These are phyloP conservation scores for Marasmius oreades DNA, from an alignment of 1,284 basidiomycete genomes.

Conservation along the genomic window DNA sequence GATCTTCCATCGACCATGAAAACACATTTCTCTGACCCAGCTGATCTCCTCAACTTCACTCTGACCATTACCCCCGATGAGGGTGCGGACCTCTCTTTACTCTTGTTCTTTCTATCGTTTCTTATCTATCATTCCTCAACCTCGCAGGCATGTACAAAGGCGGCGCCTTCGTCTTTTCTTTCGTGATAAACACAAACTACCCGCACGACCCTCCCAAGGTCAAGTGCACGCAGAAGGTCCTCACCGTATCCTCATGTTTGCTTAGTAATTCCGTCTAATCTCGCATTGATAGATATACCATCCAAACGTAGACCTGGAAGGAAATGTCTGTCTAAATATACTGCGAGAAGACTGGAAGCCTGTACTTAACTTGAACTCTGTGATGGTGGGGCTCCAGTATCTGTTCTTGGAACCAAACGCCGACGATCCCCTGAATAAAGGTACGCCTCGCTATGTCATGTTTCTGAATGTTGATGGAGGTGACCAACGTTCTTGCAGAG, in stretches of 20 bases:
- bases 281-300: constrained; percentile 84
- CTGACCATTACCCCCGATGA: constrained; percentile 97
- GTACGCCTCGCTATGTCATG: constrained; percentile 41
- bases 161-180: constrained; percentile 90
- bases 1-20: constrained; percentile 96
- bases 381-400: constrained; percentile 98
- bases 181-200: constrained; percentile 96
- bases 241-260: constrained; percentile 1
- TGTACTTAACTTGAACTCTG: constrained; percentile 93
- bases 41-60: constrained; percentile 94
- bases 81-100: constrained; percentile 49
- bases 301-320: constrained; percentile 96
- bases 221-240: constrained; percentile 91
- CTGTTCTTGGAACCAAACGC: constrained; percentile 98
- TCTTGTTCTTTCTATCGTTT: too few species aligned
- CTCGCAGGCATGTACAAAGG: constrained; percentile 95
- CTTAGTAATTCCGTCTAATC: not conserved
- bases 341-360: constrained; percentile 99
- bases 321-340: constrained; percentile 96
- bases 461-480: constrained; percentile 9
- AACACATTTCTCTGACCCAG: constrained; percentile 88
- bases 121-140: too few species aligned
- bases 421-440: constrained; percentile 98
- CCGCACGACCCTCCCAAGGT: constrained; percentile 99
- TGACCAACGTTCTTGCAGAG: constrained; percentile 47